Percentiles rank a stretch among this genome's conserved stretches.
Evolutionary conservation across 306 rosid genomes (phyloP).

Genomic region (Datisca glomerata): DNA sequence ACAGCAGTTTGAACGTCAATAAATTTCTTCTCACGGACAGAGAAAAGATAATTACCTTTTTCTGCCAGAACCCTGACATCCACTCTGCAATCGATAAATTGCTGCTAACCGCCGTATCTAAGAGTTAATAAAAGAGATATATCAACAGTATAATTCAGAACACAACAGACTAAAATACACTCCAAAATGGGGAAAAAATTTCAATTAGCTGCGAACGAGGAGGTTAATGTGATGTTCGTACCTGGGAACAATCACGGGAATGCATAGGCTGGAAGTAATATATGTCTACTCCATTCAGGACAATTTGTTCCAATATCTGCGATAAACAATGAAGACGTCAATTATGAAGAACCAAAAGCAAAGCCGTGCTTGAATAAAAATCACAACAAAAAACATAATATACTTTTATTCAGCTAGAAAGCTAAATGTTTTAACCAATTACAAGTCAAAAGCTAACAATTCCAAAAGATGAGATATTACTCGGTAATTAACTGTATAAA

Average conservation of each 20-base stretch:
- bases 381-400: constrained; percentile 1
- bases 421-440: too few relatives aligned
- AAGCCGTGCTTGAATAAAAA: neutral
- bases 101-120: constrained; percentile 76
- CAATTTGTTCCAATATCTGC: constrained; percentile 75
- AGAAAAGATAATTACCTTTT: constrained; percentile 38
- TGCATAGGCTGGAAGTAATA: constrained; percentile 87
- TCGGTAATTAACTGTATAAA: too few relatives aligned
- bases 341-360: neutral
- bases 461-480: too few relatives aligned
- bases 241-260: constrained; percentile 84
- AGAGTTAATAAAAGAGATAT: neutral
- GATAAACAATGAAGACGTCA: constrained; percentile 5
- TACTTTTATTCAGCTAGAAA: too few relatives aligned
- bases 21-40: neutral
- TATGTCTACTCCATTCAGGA: constrained; percentile 50
- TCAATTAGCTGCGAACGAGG: neutral
- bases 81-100: constrained; percentile 57
- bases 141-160: neutral
- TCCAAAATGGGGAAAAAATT: constrained; percentile 9
- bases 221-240: constrained; percentile 10
- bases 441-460: too few relatives aligned
- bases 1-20: constrained; percentile 15
- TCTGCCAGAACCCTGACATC: constrained; percentile 59
- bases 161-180: neutral